phyloP scores from a whole-genome alignment of 306 rosid species.

The Arachis stenosperma region DNA sequence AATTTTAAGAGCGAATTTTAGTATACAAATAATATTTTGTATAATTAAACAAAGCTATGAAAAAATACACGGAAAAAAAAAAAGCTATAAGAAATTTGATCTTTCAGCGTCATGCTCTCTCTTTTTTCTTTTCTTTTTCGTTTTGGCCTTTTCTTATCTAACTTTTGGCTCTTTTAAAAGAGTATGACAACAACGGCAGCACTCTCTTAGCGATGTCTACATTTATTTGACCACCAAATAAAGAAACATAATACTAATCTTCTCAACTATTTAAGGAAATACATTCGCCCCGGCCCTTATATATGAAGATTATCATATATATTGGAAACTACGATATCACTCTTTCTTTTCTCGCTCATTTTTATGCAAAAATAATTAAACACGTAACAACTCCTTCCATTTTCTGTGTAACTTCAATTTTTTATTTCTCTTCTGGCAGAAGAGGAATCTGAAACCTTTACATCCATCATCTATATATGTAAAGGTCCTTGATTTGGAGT shows the following conservation, averaged over 20 bases:
- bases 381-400: constrained; percentile 4
- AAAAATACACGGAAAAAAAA: too few species aligned
- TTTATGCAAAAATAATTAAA: not conserved
- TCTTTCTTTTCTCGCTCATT: not conserved
- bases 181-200: constrained; percentile 13
- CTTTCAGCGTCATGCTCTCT: constrained; percentile 28
- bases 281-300: not conserved
- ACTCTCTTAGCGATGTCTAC: constrained; percentile 25
- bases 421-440: constrained; percentile 3
- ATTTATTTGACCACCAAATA: constrained; percentile 4
- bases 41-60: too few species aligned
- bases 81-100: constrained; percentile 12
- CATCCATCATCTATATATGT: not conserved
- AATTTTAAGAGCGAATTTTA: too few species aligned
- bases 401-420: not conserved
- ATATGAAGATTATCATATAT: not conserved
- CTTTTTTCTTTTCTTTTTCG: not conserved
- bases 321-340: not conserved
- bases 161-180: constrained; percentile 36
- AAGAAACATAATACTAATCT: not conserved
- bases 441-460: constrained; percentile 24
- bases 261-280: constrained; percentile 8
- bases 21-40: too few species aligned
- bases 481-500: not conserved
- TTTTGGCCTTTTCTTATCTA: constrained; percentile 36